Conservation (phyloP, 2,329 filamentous ascomycete species). For the Pseudopithomyces maydicus region DNA sequence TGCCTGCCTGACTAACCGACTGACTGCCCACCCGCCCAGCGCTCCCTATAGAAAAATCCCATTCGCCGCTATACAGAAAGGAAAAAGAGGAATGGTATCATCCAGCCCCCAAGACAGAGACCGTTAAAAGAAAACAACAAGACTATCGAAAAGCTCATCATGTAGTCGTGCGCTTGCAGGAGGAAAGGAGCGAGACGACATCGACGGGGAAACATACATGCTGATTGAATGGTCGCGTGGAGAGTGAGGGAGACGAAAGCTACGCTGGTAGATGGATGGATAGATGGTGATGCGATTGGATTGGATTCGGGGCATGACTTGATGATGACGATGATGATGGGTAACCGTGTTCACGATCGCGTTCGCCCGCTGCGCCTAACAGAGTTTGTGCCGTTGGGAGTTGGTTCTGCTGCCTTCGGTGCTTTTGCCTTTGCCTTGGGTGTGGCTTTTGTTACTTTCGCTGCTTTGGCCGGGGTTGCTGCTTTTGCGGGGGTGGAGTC, state of each 20-base stretch:
- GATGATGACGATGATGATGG: too few species aligned
- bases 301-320: too few species aligned
- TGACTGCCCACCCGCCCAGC: too few species aligned
- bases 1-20: too few species aligned
- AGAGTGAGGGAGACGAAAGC: too few species aligned
- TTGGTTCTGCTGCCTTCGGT: background rate
- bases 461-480: background rate
- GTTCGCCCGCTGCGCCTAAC: conserved; percentile 2
- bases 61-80: background rate
- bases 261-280: too few species aligned
- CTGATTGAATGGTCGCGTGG: too few species aligned
- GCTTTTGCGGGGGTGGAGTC: background rate
- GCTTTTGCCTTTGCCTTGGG: background rate
- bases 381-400: background rate
- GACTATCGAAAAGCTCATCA: background rate
- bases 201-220: too few species aligned
- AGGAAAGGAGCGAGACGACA: too few species aligned
- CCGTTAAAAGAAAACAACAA: background rate
- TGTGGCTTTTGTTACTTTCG: background rate
- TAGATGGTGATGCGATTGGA: too few species aligned
- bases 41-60: too few species aligned
- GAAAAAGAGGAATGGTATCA: background rate
- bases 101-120: background rate
- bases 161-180: background rate
- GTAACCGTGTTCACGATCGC: too few species aligned